Conservation (phyloP, 148 eudicot genomes). For the Pouteria glomerata region DNA sequence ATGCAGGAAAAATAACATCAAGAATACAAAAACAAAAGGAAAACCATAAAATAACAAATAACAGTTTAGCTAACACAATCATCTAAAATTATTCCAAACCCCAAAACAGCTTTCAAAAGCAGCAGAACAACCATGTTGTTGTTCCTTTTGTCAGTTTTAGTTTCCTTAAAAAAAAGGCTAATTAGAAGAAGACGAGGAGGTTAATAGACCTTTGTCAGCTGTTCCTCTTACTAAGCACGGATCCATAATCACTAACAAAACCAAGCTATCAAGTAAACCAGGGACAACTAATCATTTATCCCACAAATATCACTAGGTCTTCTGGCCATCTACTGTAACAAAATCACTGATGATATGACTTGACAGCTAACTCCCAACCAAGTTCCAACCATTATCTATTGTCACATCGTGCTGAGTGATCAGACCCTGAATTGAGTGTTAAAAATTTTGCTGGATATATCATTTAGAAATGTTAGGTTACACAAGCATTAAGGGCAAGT, state of each 20-base stretch:
- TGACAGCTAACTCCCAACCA: not conserved
- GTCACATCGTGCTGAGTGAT: not conserved
- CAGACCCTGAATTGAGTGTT: too few relatives aligned
- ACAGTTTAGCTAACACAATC: constrained; percentile 5
- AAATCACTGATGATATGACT: not conserved
- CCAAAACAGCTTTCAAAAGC: not conserved
- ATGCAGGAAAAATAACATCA: not conserved
- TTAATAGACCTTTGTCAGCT: not conserved
- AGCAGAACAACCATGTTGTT: too few relatives aligned
- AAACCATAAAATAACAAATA: not conserved
- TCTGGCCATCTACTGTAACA: not conserved
- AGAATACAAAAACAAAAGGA: not conserved
- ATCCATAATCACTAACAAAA: not conserved
- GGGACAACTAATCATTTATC: not conserved
- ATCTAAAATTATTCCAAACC: not conserved
- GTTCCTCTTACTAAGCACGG: not conserved
- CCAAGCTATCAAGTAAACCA: not conserved
- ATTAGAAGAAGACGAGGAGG: not conserved
- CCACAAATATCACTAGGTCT: not conserved
- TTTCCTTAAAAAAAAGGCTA: too few relatives aligned
- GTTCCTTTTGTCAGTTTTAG: too few relatives aligned
- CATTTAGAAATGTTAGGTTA: not conserved
- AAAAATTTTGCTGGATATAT: not conserved
- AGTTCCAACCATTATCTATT: not conserved
- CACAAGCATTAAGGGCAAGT: not conserved